Percentiles rank a stretch among this genome's conserved stretches.
These are phyloP conservation scores for Epichloe gansuensis DNA, from an alignment of 2,329 filamentous ascomycete genomes.

Conservation along the genomic window DNA sequence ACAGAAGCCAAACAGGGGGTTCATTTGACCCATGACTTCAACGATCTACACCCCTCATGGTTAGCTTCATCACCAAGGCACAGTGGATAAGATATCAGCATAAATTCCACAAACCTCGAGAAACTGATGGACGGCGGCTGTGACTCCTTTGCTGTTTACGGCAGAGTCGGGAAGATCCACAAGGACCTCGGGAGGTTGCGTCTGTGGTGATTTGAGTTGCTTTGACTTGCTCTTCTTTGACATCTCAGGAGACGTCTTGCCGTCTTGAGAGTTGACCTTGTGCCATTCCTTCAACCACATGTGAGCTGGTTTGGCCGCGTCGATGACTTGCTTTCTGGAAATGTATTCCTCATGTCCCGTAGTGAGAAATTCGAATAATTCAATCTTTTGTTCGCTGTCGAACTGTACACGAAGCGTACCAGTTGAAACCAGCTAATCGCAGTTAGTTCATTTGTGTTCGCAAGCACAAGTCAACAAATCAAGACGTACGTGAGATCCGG, in stretches of 20 bases:
- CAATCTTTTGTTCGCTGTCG: constrained; percentile 66
- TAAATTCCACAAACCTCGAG: constrained; percentile 39
- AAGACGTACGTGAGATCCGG: constrained; percentile 61
- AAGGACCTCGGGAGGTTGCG: constrained; percentile 43
- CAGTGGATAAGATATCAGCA: neutral
- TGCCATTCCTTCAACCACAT: constrained; percentile 56
- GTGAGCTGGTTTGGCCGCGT: constrained; percentile 49
- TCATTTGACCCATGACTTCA: constrained; percentile 57
- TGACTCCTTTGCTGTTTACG: constrained; percentile 48
- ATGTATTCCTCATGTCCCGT: constrained; percentile 72
- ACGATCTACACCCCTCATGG: constrained; percentile 34
- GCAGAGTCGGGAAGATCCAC: constrained; percentile 47
- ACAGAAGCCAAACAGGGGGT: constrained; percentile 47
- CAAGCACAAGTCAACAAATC: neutral
- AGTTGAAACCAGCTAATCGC: constrained; percentile 56
- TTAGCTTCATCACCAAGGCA: constrained; percentile 11
- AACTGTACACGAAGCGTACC: constrained; percentile 72
- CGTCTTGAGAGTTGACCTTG: constrained; percentile 43
- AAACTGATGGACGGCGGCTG: constrained; percentile 49
- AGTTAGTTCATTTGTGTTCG: neutral
- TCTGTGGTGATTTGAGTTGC: constrained; percentile 46
- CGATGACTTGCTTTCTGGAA: constrained; percentile 52
- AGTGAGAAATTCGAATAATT: constrained; percentile 72
- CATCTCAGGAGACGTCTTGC: constrained; percentile 52
- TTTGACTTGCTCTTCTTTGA: constrained; percentile 53